Percentiles rank a stretch among this genome's conserved stretches.
Conservation (phyloP, 495 filamentous ascomycete species). For the Wilcoxina mikolae region DNA sequence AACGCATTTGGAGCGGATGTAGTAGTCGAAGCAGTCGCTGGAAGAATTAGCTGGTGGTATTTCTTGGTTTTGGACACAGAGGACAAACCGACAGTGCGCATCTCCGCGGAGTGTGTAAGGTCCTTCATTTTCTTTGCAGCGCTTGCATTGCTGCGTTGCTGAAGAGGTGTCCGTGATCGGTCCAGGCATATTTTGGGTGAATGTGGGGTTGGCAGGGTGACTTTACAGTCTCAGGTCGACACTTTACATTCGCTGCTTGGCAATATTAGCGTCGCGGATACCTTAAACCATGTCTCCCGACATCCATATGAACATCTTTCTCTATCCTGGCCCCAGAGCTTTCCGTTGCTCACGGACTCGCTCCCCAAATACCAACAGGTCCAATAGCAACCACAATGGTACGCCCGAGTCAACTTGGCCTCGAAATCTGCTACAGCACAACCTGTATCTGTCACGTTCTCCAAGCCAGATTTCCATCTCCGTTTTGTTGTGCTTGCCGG, state of each 20-base stretch:
- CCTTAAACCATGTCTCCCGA: too few relatives aligned
- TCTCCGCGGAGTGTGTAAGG: conserved; percentile 16
- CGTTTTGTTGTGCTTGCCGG: too few relatives aligned
- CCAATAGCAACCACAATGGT: background rate
- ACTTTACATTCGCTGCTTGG: too few relatives aligned
- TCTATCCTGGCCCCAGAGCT: too few relatives aligned
- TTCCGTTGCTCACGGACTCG: too few relatives aligned
- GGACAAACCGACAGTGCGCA: conserved; percentile 18
- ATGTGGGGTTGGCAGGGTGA: background rate
- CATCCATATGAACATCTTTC: too few relatives aligned
- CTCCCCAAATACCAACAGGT: background rate
- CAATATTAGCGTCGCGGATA: too few relatives aligned
- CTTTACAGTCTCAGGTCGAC: background rate
- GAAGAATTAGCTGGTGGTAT: background rate
- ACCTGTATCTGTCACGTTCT: too few relatives aligned
- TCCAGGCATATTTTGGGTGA: background rate
- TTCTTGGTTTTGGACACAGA: background rate
- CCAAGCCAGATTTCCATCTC: too few relatives aligned
- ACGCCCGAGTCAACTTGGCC: background rate
- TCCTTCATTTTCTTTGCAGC: conserved; percentile 14
- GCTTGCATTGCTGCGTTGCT: conserved; percentile 8
- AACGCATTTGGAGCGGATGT: conserved; percentile 57
- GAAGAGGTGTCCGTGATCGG: background rate
- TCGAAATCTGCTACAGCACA: too few relatives aligned
- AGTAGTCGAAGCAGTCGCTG: conserved; percentile 52